phyloP scores from a whole-genome alignment of 2,329 filamentous ascomycete genomes.

The Raffaelea deltoideospora region DNA sequence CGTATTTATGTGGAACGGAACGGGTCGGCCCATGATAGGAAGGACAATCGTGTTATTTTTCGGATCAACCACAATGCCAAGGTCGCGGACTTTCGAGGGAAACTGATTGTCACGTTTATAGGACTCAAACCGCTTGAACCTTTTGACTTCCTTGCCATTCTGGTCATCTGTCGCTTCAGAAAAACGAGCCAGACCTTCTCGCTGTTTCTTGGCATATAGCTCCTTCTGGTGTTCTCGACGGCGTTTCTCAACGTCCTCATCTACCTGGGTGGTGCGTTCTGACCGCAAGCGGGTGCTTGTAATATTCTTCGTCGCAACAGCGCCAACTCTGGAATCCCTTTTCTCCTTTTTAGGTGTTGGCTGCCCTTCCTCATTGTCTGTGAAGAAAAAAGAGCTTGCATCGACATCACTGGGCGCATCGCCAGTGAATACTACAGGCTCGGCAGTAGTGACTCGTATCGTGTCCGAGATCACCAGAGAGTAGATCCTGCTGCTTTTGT shows the following conservation, averaged over 20 bases:
- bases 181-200: constrained; percentile 73
- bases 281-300: constrained; percentile 85
- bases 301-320: constrained; percentile 87
- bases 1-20: constrained; percentile 93
- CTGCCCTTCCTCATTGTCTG: constrained; percentile 81
- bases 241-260: constrained; percentile 78
- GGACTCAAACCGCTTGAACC: constrained; percentile 97
- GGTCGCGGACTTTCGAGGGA: constrained; percentile 64
- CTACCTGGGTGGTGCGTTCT: constrained; percentile 73
- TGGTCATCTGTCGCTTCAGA: constrained; percentile 70
- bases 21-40: constrained; percentile 91
- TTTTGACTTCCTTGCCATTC: constrained; percentile 88
- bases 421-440: constrained; percentile 80
- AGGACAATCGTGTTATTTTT: constrained; percentile 86
- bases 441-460: constrained; percentile 66
- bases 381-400: constrained; percentile 96
- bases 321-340: constrained; percentile 67
- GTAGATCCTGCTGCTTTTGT: constrained; percentile 80
- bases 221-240: constrained; percentile 89
- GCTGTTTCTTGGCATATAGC: constrained; percentile 71
- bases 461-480: constrained; percentile 87
- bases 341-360: constrained; percentile 83
- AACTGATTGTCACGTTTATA: constrained; percentile 98
- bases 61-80: constrained; percentile 78
- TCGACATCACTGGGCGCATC: constrained; percentile 86